These are phyloP conservation scores for Ophiosphaerella herpotricha DNA, from an alignment of 2,329 filamentous ascomycete species.

Conservation along the genomic window DNA sequence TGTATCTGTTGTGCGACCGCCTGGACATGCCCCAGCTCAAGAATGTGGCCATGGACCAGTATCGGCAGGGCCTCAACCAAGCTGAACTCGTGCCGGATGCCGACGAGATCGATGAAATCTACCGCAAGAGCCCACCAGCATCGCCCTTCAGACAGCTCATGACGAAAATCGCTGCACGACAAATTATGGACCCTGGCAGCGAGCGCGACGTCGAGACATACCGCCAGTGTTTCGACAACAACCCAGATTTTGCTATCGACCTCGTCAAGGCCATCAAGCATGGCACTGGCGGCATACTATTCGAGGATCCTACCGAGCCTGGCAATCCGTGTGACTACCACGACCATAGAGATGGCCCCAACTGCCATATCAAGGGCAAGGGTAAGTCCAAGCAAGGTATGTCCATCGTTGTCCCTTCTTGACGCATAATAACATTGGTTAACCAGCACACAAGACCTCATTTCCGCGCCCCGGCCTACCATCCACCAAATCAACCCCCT, in stretches of 20 bases:
- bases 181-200: conserved; percentile 61
- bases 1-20: conserved; percentile 58
- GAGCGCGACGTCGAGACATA: conserved; percentile 57
- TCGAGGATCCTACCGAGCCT: conserved; percentile 56
- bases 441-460: conserved; percentile 42
- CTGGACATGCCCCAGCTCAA: conserved; percentile 57
- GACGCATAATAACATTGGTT: conserved; percentile 42
- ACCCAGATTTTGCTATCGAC: conserved; percentile 58
- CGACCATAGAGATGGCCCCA: conserved; percentile 53
- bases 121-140: conserved; percentile 50
- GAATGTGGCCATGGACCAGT: conserved; percentile 60
- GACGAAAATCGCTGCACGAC: conserved; percentile 59
- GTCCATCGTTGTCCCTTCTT: conserved; percentile 25
- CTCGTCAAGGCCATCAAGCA: conserved; percentile 58
- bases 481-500: conserved; percentile 37
- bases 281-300: conserved; percentile 56
- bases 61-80: conserved; percentile 55
- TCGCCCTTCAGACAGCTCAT: conserved; percentile 58
- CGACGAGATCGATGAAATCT: conserved; percentile 60
- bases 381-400: conserved; percentile 44
- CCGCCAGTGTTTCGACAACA: conserved; percentile 55
- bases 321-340: conserved; percentile 55
- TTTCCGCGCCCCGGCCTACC: conserved; percentile 28
- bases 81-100: conserved; percentile 59
- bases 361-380: conserved; percentile 45